These are phyloP conservation scores for Pseudogymnoascus sp. DNA, from an alignment of 2,329 filamentous ascomycete species.

Conservation along the genomic window DNA sequence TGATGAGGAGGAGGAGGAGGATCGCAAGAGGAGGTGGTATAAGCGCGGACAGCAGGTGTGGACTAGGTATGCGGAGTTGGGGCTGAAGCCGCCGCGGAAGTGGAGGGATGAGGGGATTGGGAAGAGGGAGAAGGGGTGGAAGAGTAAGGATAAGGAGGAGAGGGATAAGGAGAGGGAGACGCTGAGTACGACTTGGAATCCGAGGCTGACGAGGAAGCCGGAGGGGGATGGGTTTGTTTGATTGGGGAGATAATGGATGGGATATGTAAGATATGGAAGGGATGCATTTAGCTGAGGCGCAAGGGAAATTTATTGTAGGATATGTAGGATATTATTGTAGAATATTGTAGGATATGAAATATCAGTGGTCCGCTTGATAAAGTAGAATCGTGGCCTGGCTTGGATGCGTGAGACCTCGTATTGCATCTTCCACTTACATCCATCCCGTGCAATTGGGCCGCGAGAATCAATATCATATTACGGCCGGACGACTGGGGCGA, in stretches of 20 bases:
- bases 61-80: conserved; percentile 50
- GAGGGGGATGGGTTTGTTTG: background rate
- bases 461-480: background rate
- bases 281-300: background rate
- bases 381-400: background rate
- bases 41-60: conserved; percentile 52
- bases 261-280: background rate
- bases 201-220: background rate
- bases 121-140: conserved; percentile 13
- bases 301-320: background rate
- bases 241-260: background rate
- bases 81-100: conserved; percentile 50
- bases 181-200: conserved; percentile 5
- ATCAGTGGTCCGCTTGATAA: background rate
- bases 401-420: background rate
- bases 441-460: background rate
- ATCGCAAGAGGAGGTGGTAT: conserved; percentile 53
- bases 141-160: conserved; percentile 8
- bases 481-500: background rate
- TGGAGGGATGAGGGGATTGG: conserved; percentile 42
- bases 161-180: background rate
- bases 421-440: background rate
- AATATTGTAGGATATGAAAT: background rate
- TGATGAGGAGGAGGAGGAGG: conserved; percentile 44
- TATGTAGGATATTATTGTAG: background rate